Conservation (phyloP, 805 yeast species). For the Metschnikowia hibisci region DNA sequence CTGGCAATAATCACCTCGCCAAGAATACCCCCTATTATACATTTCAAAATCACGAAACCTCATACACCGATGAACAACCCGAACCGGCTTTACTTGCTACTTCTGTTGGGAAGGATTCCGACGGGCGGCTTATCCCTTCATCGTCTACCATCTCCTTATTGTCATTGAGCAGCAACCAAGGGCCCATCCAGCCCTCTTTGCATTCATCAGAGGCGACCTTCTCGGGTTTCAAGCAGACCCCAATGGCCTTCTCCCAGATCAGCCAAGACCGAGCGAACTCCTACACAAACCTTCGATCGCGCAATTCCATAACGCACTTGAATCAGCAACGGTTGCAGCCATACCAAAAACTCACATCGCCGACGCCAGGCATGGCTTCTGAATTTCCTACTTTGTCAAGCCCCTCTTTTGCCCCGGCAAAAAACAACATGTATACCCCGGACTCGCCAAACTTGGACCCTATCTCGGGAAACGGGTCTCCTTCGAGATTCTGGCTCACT, state of each 20-base stretch:
- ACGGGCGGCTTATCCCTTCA: slow-evolving; percentile 40
- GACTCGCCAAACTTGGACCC: slow-evolving; percentile 54
- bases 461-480: slow-evolving; percentile 50
- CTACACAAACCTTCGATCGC: slow-evolving; percentile 14
- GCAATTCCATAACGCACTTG: slow-evolving; percentile 21
- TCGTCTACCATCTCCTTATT: slow-evolving; percentile 39
- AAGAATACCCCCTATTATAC: slow-evolving; percentile 4
- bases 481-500: slow-evolving; percentile 51
- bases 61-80: slow-evolving; percentile 35
- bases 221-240: slow-evolving; percentile 3
- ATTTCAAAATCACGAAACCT: slow-evolving; percentile 16
- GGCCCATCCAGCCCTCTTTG: not conserved
- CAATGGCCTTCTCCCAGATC: slow-evolving; percentile 4
- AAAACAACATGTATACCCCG: slow-evolving; percentile 28
- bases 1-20: slow-evolving; percentile 16
- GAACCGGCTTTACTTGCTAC: slow-evolving; percentile 43
- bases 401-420: slow-evolving; percentile 30
- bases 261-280: slow-evolving; percentile 18
- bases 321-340: slow-evolving; percentile 36
- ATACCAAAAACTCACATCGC: slow-evolving; percentile 32
- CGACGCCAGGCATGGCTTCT: slow-evolving; percentile 16
- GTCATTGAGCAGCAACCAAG: slow-evolving; percentile 27
- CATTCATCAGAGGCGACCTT: not conserved
- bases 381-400: slow-evolving; percentile 15
- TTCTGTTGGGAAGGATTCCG: slow-evolving; percentile 39